Percentiles rank a stretch among this genome's conserved stretches.
Evolutionary conservation across 192 early-diverging fungal species (phyloP).

Genomic region (Linnemannia schmuckeri): DNA sequence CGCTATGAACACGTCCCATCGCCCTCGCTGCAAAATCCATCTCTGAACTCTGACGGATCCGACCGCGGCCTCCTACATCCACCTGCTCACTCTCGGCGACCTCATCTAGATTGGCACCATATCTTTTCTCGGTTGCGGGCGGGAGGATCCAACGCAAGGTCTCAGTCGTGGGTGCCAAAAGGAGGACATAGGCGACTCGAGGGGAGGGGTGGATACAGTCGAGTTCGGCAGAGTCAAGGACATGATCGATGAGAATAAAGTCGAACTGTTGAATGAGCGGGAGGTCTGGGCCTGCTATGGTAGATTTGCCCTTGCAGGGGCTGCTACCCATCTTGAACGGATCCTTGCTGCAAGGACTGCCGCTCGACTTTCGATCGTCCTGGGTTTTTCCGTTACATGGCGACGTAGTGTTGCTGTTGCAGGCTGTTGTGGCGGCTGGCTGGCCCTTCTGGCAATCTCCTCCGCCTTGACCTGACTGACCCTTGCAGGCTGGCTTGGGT

Average conservation of each 20-base stretch:
- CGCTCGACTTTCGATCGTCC: not conserved
- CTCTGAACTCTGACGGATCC: constrained; percentile 14
- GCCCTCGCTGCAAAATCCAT: constrained; percentile 27
- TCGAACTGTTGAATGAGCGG: constrained; percentile 32
- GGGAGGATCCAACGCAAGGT: constrained; percentile 50
- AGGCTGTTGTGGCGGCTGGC: not conserved
- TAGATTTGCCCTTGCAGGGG: not conserved
- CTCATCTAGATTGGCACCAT: constrained; percentile 1
- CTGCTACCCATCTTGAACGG: not conserved
- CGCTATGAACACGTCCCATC: constrained; percentile 30
- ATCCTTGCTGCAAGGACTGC: not conserved
- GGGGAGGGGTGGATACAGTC: constrained; percentile 52
- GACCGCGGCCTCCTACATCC: constrained; percentile 35
- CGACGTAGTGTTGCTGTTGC: not conserved
- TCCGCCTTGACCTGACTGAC: not conserved
- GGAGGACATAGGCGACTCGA: constrained; percentile 31
- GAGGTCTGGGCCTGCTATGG: not conserved
- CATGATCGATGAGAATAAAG: constrained; percentile 52
- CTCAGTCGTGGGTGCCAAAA: constrained; percentile 49
- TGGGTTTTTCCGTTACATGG: not conserved
- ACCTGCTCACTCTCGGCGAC: constrained; percentile 11
- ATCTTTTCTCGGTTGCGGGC: constrained; percentile 19
- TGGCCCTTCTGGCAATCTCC: not conserved
- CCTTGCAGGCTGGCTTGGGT: not conserved
- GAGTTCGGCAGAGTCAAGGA: constrained; percentile 41